A percentile compares a stretch with the other conserved stretches of the same genome.
Conservation (phyloP, 768 basidiomycete species). For the Boletus speciosus region DNA sequence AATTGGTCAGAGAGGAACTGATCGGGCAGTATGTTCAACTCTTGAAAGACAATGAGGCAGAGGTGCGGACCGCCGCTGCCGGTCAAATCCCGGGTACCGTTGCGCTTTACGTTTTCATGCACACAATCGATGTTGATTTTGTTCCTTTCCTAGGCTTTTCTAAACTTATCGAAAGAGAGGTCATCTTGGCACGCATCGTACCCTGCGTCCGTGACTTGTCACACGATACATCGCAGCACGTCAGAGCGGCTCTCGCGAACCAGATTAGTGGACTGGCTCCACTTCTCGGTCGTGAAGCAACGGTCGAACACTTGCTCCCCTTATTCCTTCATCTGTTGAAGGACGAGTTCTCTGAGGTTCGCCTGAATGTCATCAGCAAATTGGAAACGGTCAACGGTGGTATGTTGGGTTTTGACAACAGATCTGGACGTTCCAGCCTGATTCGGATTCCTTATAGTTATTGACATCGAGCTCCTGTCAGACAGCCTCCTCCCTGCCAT, state of each 20-base stretch:
- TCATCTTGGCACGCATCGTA: conserved; percentile 87
- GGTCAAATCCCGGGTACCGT: conserved; percentile 91
- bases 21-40: conserved; percentile 91
- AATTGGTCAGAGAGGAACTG: conserved; percentile 90
- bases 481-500: conserved; percentile 97
- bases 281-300: conserved; percentile 86
- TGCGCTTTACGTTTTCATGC: background rate
- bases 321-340: conserved; percentile 95
- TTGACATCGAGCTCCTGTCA: conserved; percentile 92
- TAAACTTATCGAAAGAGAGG: conserved; percentile 88
- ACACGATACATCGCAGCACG: conserved; percentile 93
- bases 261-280: conserved; percentile 97
- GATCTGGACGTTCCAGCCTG: conserved; percentile 4
- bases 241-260: conserved; percentile 91
- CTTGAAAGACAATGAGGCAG: conserved; percentile 97
- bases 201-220: conserved; percentile 94
- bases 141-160: conserved; percentile 71
- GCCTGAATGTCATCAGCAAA: conserved; percentile 97
- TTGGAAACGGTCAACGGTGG: conserved; percentile 93
- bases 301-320: conserved; percentile 94
- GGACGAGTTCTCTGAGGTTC: conserved; percentile 98
- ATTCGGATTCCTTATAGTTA: conserved; percentile 53
- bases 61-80: conserved; percentile 93
- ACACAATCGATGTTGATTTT: conserved; percentile 5
- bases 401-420: conserved; percentile 35